Conservation (phyloP, 2,329 filamentous ascomycete species). For the Alternaria hordeiaustralica region DNA sequence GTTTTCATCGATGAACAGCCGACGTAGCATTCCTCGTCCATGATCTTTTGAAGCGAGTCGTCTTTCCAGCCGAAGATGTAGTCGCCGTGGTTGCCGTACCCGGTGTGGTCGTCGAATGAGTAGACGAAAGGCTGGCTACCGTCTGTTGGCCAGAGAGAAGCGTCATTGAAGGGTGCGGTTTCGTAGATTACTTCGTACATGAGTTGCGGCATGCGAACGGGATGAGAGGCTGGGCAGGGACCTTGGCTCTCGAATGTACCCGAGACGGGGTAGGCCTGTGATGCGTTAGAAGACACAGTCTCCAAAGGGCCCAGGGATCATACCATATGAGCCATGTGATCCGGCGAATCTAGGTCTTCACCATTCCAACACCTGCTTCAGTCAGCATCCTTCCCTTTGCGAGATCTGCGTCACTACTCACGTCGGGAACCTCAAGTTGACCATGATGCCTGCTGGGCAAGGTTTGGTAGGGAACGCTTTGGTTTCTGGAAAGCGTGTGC, state of each 20-base stretch:
- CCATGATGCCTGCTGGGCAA: conserved; percentile 54
- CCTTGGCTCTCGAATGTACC: conserved; percentile 47
- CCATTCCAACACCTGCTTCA: conserved; percentile 54
- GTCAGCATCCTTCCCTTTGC: not conserved
- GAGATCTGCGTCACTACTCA: conserved; percentile 8
- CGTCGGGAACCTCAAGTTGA: conserved; percentile 51
- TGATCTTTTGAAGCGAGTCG: conserved; percentile 54
- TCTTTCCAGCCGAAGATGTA: conserved; percentile 62
- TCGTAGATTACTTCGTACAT: conserved; percentile 40
- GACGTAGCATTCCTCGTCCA: conserved; percentile 48
- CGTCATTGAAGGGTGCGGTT: conserved; percentile 46
- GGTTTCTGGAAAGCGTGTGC: conserved; percentile 51
- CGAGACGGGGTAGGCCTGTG: conserved; percentile 20
- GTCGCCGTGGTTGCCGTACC: conserved; percentile 59
- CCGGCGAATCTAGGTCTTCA: conserved; percentile 30
- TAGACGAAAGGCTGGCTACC: conserved; percentile 43
- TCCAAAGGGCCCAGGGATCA: not conserved
- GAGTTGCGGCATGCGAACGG: conserved; percentile 39
- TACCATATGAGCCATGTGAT: conserved; percentile 33
- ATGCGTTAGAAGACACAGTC: not conserved
- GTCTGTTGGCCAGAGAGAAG: conserved; percentile 30
- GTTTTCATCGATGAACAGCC: conserved; percentile 52
- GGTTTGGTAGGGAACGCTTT: conserved; percentile 50
- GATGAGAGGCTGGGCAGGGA: conserved; percentile 60
- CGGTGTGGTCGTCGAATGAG: conserved; percentile 50